phyloP scores from a whole-genome alignment of 83 land plant species.

The Thuja plicata region DNA sequence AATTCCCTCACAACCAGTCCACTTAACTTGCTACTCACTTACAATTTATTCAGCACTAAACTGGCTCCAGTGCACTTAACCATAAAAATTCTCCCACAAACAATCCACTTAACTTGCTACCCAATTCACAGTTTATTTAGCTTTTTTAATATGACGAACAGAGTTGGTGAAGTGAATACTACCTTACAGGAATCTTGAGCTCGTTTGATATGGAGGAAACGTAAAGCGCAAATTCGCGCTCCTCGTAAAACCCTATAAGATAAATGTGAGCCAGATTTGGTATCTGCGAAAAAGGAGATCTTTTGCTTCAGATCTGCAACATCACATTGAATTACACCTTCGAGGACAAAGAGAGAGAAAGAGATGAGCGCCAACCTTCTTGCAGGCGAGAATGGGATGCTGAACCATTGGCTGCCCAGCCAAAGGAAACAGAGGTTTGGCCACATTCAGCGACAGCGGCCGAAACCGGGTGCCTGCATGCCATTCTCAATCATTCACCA shows the following conservation, averaged over 20 bases:
- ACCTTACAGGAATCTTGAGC: constrained; percentile 94
- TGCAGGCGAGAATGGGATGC: constrained; percentile 78
- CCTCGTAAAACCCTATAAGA: constrained; percentile 95
- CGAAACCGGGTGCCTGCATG: constrained; percentile 70
- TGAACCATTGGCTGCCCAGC: constrained; percentile 87
- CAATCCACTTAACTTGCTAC: too few species aligned
- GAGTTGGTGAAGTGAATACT: background rate
- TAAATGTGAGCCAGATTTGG: constrained; percentile 90
- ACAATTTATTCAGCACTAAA: too few species aligned
- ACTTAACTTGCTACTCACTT: too few species aligned
- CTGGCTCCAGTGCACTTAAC: too few species aligned
- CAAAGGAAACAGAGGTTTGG: constrained; percentile 73
- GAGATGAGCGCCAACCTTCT: constrained; percentile 34
- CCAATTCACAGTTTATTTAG: too few species aligned
- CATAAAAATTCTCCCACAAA: too few species aligned
- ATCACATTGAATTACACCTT: background rate
- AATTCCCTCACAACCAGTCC: too few species aligned
- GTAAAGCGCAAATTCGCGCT: constrained; percentile 88
- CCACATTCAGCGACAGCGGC: constrained; percentile 68
- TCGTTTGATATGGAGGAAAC: constrained; percentile 92
- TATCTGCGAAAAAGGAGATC: constrained; percentile 49
- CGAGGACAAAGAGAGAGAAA: background rate
- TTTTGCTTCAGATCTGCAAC: background rate
- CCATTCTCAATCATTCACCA: background rate
- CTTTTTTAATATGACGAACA: too few species aligned